These are phyloP conservation scores for Anethum foeniculum DNA, from an alignment of 140 eudicot genomes.

Conservation along the genomic window DNA sequence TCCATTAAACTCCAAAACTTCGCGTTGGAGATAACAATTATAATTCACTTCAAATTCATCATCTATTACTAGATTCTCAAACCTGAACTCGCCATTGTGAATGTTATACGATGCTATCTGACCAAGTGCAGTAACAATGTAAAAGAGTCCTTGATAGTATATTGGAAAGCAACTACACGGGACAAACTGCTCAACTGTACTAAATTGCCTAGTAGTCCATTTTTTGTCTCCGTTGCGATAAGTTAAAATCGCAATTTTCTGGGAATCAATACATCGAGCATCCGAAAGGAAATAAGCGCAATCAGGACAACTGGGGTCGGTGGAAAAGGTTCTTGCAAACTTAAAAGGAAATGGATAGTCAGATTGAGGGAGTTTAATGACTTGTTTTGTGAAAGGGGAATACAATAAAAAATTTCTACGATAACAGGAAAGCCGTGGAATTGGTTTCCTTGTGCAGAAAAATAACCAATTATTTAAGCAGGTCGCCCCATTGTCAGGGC, in stretches of 20 bases:
- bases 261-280: not conserved
- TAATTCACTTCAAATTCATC: not conserved
- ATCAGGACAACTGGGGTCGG: not conserved
- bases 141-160: not conserved
- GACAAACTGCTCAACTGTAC: not conserved
- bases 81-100: not conserved
- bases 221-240: not conserved
- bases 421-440: not conserved
- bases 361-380: not conserved
- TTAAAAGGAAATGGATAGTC: not conserved
- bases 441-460: no score
- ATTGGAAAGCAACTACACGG: not conserved
- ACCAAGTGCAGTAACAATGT: not conserved
- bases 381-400: not conserved
- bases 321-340: not conserved
- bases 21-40: not conserved
- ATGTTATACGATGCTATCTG: not conserved
- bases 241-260: not conserved
- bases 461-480: no score
- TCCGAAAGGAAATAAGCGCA: not conserved
- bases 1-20: not conserved
- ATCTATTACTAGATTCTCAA: not conserved
- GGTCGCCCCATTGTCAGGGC: no score
- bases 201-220: not conserved
- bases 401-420: not conserved